Evolutionary conservation across 1,284 basidiomycete species (phyloP).

Genomic region (Papiliotrema nemorosa): DNA sequence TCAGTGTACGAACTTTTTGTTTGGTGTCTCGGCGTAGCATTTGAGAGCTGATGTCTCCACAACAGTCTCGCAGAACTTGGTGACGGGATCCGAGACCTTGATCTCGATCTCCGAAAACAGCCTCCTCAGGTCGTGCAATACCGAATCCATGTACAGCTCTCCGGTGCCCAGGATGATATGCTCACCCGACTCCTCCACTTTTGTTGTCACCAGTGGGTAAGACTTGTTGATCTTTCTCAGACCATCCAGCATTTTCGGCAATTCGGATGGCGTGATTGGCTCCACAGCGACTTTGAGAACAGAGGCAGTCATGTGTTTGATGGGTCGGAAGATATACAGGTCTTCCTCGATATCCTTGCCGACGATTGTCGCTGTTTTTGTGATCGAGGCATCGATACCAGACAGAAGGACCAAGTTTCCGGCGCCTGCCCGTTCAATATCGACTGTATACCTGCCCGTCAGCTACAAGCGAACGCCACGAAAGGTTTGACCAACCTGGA

Average conservation of each 20-base stretch:
- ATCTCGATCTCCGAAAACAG: constrained; percentile 98
- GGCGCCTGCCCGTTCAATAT: constrained; percentile 79
- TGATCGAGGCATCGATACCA: constrained; percentile 90
- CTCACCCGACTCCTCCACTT: constrained; percentile 98
- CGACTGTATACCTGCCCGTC: constrained; percentile 77
- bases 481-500: constrained; percentile 59
- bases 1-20: constrained; percentile 81
- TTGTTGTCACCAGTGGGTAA: constrained; percentile 89
- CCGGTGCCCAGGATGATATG: constrained; percentile 96
- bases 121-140: constrained; percentile 90
- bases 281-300: constrained; percentile 99
- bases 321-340: constrained; percentile 87
- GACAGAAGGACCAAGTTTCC: constrained; percentile 90
- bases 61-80: constrained; percentile 97
- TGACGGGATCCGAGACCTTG: constrained; percentile 98
- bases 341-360: constrained; percentile 67
- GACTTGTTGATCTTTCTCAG: constrained; percentile 96
- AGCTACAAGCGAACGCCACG: constrained; percentile 2
- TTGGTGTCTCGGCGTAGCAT: constrained; percentile 97
- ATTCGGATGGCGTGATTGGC: constrained; percentile 92
- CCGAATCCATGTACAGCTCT: constrained; percentile 93
- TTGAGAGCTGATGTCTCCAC: constrained; percentile 96
- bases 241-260: constrained; percentile 98
- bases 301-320: constrained; percentile 93
- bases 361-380: constrained; percentile 89